A percentile compares a stretch with the other conserved stretches of the same genome.
These are phyloP conservation scores for Ogataea henricii DNA, from an alignment of 805 yeast genomes.

Conservation along the genomic window DNA sequence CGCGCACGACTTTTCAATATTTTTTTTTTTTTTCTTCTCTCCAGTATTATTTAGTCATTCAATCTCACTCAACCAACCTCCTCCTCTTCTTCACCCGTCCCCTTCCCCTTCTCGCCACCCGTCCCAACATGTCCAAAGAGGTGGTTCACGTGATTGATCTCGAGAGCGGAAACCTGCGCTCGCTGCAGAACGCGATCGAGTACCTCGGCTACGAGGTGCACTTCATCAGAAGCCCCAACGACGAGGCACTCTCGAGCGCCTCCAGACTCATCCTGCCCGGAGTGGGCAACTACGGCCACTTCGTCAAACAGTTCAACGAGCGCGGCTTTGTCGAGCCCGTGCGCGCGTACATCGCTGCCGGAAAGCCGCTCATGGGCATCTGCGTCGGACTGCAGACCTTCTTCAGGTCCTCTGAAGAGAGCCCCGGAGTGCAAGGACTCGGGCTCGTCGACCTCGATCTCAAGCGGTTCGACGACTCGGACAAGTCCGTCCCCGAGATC, in stretches of 20 bases:
- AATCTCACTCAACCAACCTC: too few relatives aligned
- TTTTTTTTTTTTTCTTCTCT: too few relatives aligned
- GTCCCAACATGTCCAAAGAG: constrained; percentile 19
- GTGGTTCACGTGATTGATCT: constrained; percentile 82
- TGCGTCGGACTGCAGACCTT: constrained; percentile 95
- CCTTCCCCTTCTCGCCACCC: neutral
- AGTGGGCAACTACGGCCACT: constrained; percentile 96
- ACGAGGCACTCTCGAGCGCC: constrained; percentile 51
- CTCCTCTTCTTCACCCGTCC: too few relatives aligned
- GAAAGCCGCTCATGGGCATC: constrained; percentile 91
- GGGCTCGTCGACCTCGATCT: constrained; percentile 57
- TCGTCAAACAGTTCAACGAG: constrained; percentile 66
- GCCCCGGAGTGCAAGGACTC: constrained; percentile 59
- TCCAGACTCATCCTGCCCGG: constrained; percentile 82
- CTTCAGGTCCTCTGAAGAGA: constrained; percentile 74
- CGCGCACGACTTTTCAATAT: constrained; percentile 11
- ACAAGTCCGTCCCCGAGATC: constrained; percentile 91
- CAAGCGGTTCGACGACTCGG: constrained; percentile 57
- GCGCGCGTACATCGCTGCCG: constrained; percentile 65
- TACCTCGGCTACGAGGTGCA: constrained; percentile 69
- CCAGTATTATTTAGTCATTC: too few relatives aligned
- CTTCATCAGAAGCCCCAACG: constrained; percentile 59
- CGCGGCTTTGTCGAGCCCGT: constrained; percentile 70
- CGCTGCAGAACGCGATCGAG: constrained; percentile 83
- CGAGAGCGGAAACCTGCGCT: constrained; percentile 90